phyloP scores from a whole-genome alignment of 169 alveolate species.

The Plasmodium inui region DNA sequence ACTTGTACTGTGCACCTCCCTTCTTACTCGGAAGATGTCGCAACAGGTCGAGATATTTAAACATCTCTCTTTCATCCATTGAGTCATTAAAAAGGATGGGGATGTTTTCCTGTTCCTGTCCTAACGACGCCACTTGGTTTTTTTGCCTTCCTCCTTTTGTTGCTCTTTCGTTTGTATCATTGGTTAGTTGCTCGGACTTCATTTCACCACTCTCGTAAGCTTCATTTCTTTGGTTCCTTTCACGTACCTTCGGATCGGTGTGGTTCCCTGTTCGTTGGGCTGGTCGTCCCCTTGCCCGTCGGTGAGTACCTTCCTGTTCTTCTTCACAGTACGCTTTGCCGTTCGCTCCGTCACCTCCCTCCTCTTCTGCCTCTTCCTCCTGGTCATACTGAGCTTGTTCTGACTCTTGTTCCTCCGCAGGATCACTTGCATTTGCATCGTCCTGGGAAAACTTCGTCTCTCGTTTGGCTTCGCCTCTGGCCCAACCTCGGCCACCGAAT shows the following conservation, averaged over 20 bases:
- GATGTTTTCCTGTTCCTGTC: conserved; percentile 6
- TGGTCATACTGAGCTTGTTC: neutral
- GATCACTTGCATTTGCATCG: neutral
- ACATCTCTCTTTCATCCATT: conserved; percentile 74
- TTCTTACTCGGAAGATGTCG: conserved; percentile 74
- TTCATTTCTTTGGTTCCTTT: neutral
- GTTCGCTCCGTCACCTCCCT: neutral
- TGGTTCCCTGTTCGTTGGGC: neutral
- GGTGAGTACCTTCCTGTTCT: neutral
- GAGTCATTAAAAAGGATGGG: conserved; percentile 45
- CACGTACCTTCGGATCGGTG: neutral
- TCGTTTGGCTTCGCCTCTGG: conserved; percentile 34
- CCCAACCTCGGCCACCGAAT: conserved; percentile 17
- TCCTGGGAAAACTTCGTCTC: neutral
- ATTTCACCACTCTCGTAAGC: neutral
- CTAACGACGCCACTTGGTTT: neutral
- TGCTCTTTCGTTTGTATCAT: neutral
- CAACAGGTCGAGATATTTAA: conserved; percentile 50
- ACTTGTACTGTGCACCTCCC: conserved; percentile 79
- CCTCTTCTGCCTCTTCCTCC: neutral
- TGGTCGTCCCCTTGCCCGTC: neutral
- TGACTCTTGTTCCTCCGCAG: conserved; percentile 17
- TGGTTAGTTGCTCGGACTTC: neutral
- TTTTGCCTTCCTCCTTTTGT: conserved; percentile 2
- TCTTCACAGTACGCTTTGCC: neutral